Evolutionary conservation across 2,329 filamentous ascomycete genomes (phyloP), one percentile per base, ranked within the genome.

Genomic region (Colletotrichum lentis): DNA sequence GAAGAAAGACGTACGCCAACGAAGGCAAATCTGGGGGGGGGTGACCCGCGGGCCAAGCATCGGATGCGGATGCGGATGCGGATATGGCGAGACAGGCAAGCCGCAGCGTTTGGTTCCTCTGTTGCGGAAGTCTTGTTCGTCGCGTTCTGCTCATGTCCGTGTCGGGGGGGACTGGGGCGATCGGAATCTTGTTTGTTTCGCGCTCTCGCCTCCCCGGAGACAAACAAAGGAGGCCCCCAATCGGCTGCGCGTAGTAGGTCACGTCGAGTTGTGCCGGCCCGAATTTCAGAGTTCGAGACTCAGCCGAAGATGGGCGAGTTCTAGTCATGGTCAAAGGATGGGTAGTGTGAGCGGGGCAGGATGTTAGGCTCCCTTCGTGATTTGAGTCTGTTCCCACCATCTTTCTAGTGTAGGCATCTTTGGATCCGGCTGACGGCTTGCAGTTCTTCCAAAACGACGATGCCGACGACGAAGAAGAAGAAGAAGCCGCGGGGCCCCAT

Each of bases 141-240:
- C 47, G 27, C 35, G 11, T 55, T 52, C 31, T 68, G 54, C 61
- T 64, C 18, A 16, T 31, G 37, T 41, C 35, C 24, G 39, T 47
- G 54, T 49, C 20, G 41, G 41, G 35, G 47, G 63, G 35, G 37
- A 43, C 20, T 39, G 46, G 44, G 39, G 39, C 53, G 60, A 59
- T 68, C 54, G 14, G 35, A 65, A 60, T 50, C 16, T 60, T 54
- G 65, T 65, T 65, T 68, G 54, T 55, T 49, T 60, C 58, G 46
- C 24, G 44, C 53, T 31, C 11, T 59, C 24, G 14, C 43, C n/a
- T 22, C 3, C 24, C 20, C n/a, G 54, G 39, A 39, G 11, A 24
- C 20, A 56, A 49, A 67, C 60, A 64, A 64, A 67, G 31, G 31
- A 27, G 24, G 12, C 16, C 18, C 14, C 43, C 27, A 18, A 18